phyloP scores from a whole-genome alignment of 179 eudicot genomes.

The Vitellaria paradoxa region DNA sequence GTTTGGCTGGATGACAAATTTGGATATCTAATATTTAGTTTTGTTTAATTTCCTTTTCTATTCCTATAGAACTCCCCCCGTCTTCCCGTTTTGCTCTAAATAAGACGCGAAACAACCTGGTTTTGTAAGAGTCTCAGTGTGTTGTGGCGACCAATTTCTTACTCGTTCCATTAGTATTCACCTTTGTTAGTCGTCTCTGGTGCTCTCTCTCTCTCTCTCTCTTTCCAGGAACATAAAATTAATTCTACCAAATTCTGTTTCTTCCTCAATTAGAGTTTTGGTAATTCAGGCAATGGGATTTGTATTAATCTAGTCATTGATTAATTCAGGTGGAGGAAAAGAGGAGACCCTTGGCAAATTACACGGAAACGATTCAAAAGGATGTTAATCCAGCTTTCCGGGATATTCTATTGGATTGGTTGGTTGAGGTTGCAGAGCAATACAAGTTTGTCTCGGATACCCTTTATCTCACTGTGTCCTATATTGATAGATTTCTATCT shows the following conservation, averaged over 20 bases:
- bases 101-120: no score
- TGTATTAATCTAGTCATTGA: background rate
- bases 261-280: background rate
- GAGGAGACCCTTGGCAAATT: conserved; percentile 40
- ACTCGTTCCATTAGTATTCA: no score
- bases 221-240: background rate
- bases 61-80: no score
- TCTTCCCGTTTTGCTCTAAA: no score
- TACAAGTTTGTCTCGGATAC: conserved; percentile 46
- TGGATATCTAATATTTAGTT: background rate
- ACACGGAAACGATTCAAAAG: conserved; percentile 42
- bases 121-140: no score
- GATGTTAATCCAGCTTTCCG: conserved; percentile 30
- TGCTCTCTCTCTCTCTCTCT: no score
- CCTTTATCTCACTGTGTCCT: conserved; percentile 40
- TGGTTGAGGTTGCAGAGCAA: no score
- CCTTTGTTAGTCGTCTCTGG: no score
- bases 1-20: background rate
- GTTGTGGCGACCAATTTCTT: no score
- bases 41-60: no score
- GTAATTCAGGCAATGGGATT: background rate
- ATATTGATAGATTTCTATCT: conserved; percentile 46
- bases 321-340: no score
- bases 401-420: no score
- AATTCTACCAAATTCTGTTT: background rate